Conservation (phyloP, 2,329 filamentous ascomycete species). For the Colletotrichum sp. region DNA sequence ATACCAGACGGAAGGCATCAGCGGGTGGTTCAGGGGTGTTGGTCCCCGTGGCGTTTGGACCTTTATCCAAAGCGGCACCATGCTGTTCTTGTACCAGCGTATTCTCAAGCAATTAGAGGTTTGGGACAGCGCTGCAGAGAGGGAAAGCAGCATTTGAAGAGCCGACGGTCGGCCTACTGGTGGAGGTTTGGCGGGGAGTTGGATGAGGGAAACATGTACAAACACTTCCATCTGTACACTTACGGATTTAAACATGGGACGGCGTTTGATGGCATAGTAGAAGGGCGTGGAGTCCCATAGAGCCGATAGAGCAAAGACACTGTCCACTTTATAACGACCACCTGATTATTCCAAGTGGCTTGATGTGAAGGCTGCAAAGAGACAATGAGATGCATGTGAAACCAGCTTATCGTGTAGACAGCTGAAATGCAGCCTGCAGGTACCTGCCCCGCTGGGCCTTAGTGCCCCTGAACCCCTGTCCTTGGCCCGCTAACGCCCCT, state of each 20-base stretch:
- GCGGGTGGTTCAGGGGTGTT: constrained; percentile 93
- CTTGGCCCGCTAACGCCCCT: background rate
- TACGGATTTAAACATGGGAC: constrained; percentile 20
- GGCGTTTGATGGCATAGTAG: constrained; percentile 21
- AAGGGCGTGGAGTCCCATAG: constrained; percentile 15
- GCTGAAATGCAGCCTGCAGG: background rate
- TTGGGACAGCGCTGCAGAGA: constrained; percentile 36
- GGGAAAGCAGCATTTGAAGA: constrained; percentile 11
- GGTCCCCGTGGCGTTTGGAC: constrained; percentile 95
- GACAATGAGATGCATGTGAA: background rate
- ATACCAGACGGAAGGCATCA: constrained; percentile 86
- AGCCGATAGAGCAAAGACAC: constrained; percentile 24
- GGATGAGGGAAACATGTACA: constrained; percentile 14
- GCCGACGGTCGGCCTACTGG: background rate
- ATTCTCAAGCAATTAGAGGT: constrained; percentile 78
- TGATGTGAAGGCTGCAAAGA: background rate
- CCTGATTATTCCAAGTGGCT: background rate
- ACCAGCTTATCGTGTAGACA: background rate
- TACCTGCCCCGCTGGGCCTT: background rate
- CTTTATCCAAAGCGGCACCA: constrained; percentile 94
- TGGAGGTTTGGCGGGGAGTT: background rate
- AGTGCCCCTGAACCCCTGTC: constrained; percentile 2
- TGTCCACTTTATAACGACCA: background rate
- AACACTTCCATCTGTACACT: constrained; percentile 17
- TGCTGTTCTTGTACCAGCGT: constrained; percentile 94